Base-by-base conservation (phyloP, 345 rosid species). In the Hevea brasiliensis region DNA sequence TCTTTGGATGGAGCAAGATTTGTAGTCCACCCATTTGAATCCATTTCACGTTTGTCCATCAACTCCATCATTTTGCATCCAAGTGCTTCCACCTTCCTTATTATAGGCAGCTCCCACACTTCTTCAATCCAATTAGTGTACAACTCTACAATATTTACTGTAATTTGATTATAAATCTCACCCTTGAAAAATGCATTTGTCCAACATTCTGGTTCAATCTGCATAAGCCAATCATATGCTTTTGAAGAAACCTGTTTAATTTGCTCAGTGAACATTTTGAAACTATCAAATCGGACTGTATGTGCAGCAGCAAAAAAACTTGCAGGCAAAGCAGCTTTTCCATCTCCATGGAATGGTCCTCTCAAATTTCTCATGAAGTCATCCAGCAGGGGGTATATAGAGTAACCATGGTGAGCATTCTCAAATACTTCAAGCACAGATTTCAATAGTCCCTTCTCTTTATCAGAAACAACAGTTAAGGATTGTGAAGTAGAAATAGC, bases 301-400 rank as follows among this genome's bases (percentile, higher is more conserved):
- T 73, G 89, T 20, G 97, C 96, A 73, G 98, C 97, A 71, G 87
- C 89, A 74, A 92, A 73, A 42, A 94, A 77, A 69, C 74, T 80
- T 73, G 82, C 83, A 24, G 89, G 86, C 83, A 94, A 81, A n/a
- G 90, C 81, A 71, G 82, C 79, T 81, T 81, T 92, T 57, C 97
- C 96, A 48, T 90, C 97, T 63, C 94, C 98, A 54, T 82, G 85
- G 79, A 94, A 92, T 18, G 97, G 98, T 89, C 97, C 85, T 72
- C 57, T 68, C 65, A 73, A 62, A 54, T 68, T 72, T 26, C 62
- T 71, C 59, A 56, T 72, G 75, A 92, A 88, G 81, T 84, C 86
- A 77, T 90, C 97, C 79, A 88, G 81, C 81, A 94, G 82, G 75
- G 88, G 89, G 79, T 81, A 89, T 71, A 92, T 78, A 15, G 95